Evolutionary conservation across 148 eudicot genomes (phyloP).

Genomic region (Dysphania ambrosioides): DNA sequence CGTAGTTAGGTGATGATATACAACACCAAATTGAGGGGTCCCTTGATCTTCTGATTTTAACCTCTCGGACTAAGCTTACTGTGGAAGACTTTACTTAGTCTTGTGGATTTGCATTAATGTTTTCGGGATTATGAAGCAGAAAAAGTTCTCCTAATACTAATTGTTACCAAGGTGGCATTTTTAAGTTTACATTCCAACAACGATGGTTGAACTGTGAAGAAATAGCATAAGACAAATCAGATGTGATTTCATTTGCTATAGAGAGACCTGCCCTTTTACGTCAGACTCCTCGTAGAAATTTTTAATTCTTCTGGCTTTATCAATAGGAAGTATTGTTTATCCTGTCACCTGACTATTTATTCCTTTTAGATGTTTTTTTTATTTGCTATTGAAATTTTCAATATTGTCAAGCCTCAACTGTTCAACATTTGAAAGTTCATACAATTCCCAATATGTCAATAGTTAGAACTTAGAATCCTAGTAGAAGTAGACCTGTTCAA

Average conservation of each 20-base stretch:
- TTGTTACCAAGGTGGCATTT: neutral
- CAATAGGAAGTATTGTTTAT: neutral
- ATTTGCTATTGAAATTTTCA: neutral
- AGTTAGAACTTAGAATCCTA: too few species aligned
- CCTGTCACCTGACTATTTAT: neutral
- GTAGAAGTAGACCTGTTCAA: too few species aligned
- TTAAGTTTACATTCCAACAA: neutral
- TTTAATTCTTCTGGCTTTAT: neutral
- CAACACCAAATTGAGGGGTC: constrained; percentile 2
- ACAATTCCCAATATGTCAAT: neutral
- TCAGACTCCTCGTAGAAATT: neutral
- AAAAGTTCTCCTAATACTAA: neutral
- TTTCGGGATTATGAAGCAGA: neutral
- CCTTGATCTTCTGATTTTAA: neutral
- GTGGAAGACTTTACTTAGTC: neutral
- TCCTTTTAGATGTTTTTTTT: neutral
- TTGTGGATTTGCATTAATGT: neutral
- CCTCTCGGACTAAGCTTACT: neutral
- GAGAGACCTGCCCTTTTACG: neutral
- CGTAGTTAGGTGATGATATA: constrained; percentile 19
- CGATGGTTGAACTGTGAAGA: neutral
- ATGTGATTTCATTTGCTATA: neutral
- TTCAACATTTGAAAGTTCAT: too few species aligned
- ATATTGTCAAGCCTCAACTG: neutral
- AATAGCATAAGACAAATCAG: neutral